Evolutionary conservation across 1,284 basidiomycete species (phyloP).

Genomic region (Coriolopsis trogii): DNA sequence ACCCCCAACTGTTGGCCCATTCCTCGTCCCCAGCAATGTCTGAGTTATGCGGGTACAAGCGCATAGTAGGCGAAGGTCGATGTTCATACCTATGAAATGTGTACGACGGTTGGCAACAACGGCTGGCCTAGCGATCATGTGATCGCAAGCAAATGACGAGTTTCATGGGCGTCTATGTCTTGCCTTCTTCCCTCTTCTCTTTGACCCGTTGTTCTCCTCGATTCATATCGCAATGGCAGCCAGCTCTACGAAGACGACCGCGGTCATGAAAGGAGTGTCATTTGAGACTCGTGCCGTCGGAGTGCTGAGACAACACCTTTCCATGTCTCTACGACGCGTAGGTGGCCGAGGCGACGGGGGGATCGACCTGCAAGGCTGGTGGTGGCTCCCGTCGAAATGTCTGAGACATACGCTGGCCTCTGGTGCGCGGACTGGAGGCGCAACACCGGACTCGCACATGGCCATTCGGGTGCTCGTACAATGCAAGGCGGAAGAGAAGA

Average conservation of each 20-base stretch:
- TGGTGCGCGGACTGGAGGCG: background rate
- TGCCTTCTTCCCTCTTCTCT: background rate
- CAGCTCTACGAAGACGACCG: slow-evolving; percentile 33
- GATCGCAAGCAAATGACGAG: no score
- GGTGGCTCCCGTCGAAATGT: slow-evolving; percentile 69
- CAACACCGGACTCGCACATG: slow-evolving; percentile 21
- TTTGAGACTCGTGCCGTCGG: slow-evolving; percentile 76
- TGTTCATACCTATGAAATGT: no score
- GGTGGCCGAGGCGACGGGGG: slow-evolving; percentile 87
- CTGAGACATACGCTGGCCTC: background rate
- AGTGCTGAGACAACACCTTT: slow-evolving; percentile 65
- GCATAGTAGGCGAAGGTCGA: no score
- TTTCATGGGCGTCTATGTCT: background rate
- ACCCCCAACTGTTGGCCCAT: no score
- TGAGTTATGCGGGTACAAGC: no score
- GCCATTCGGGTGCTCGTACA: slow-evolving; percentile 82
- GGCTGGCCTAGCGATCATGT: no score
- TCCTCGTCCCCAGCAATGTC: no score
- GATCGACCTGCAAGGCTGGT: slow-evolving; percentile 90
- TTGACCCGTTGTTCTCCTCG: no score
- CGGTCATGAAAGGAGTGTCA: slow-evolving; percentile 64
- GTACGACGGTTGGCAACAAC: no score
- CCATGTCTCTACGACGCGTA: slow-evolving; percentile 78
- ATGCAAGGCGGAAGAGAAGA: slow-evolving; percentile 88
- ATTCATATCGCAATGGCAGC: background rate